Base-by-base conservation (phyloP, 176 grass and related monocot species). In the Hyparrhenia diplandra region DNA sequence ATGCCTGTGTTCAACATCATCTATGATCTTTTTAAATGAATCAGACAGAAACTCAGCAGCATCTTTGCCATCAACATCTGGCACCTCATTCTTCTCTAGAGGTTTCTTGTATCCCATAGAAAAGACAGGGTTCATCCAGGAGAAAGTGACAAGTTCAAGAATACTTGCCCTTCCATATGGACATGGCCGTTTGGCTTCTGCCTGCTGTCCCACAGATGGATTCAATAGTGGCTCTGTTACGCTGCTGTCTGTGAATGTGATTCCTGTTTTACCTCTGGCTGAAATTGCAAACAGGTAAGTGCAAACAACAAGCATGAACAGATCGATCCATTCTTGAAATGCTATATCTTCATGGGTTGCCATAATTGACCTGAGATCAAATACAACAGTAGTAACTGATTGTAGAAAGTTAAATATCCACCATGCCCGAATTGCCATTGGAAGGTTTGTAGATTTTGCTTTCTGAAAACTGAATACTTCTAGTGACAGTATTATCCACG, bases 51-150 rank as follows among this genome's bases (percentile, higher is more conserved):
- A 86, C 39, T 85, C 88, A 3, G 92, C 83, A 6, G 80, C 83
- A 47, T 99, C 96, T 71, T 84, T 93, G 62, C 35, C 77, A 82
- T 89, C 81, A 36, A 99, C 24, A 80, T 95, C 96, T 80, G 96
- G 96, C 32, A 99, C 85, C 30, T 95, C 90, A 88, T 90, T 79
- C 42, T 87, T 87, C 36, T 95, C 96, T 74, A 99, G 73, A 84
- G 96, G 87, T 46, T 87, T 95, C 90, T 91, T 91, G 69, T 91
- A 88, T 89, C 96, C 96, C 17, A 39, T 84, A 66, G 31, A 65
- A 88, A 99, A 99, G 13, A 99, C 64, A 68, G 96, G 96, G 65
- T 78, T 93, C 86, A 99, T 88, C 92, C 92, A 99, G 73, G 92
- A 95, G 84, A 95, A 95, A 13, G 96, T 99, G 47, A 99, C 85